Percentiles rank a stretch among this genome's conserved stretches.
Conservation (phyloP, 352 stramenopile species). For the Phytophthora macrochlamydospora region DNA sequence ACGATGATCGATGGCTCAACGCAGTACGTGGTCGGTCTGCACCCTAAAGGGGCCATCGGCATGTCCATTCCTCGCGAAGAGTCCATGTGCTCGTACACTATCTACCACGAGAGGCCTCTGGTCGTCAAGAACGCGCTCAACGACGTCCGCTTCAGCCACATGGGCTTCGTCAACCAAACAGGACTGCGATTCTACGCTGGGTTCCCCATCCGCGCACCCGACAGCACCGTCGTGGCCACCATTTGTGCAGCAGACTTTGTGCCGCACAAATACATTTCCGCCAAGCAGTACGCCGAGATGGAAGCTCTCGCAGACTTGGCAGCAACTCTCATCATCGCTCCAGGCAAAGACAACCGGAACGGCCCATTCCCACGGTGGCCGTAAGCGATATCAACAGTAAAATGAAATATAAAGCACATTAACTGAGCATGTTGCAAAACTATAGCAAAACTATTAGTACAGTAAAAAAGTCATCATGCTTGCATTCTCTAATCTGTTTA, state of each 20-base stretch:
- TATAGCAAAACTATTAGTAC: no score
- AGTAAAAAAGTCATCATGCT: not conserved
- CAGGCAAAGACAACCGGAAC: conserved; percentile 20
- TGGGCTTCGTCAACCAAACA: conserved; percentile 51
- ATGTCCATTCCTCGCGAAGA: conserved; percentile 50
- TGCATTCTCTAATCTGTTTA: conserved; percentile 7
- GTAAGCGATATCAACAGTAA: conserved; percentile 18
- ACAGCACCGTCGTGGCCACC: conserved; percentile 56
- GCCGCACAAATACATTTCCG: conserved; percentile 67
- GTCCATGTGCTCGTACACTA: conserved; percentile 63
- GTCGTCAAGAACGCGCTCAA: conserved; percentile 66
- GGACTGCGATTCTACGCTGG: conserved; percentile 73
- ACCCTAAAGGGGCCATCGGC: conserved; percentile 29
- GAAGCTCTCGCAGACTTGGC: conserved; percentile 60
- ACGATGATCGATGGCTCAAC: conserved; percentile 61
- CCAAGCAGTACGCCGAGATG: conserved; percentile 81
- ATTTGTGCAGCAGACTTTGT: conserved; percentile 59
- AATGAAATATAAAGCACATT: conserved; percentile 15
- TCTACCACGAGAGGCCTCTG: conserved; percentile 65
- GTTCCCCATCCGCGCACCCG: conserved; percentile 59
- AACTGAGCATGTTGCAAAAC: not conserved
- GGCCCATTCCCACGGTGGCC: conserved; percentile 12
- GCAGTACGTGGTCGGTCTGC: conserved; percentile 52
- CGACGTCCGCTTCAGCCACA: conserved; percentile 69
- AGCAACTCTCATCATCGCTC: conserved; percentile 41